Conservation (phyloP, 2,329 filamentous ascomycete genomes). For the Penicillium hesseltinei region DNA sequence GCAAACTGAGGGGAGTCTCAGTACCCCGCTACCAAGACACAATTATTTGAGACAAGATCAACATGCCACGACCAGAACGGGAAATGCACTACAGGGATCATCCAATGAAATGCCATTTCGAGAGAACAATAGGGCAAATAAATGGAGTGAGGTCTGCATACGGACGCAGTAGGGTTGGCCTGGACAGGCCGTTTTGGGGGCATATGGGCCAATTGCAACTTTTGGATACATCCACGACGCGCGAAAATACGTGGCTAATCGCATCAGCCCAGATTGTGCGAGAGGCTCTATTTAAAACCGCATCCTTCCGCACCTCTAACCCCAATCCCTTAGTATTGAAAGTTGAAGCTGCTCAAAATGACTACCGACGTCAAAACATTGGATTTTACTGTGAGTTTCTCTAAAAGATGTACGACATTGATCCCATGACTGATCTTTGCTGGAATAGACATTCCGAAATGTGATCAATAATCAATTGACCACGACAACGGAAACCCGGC, state of each 20-base stretch:
- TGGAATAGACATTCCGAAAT: slow-evolving; percentile 48
- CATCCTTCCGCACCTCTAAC: no score
- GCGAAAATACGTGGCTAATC: neutral
- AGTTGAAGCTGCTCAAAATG: neutral
- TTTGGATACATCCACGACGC: neutral
- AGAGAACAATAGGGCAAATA: neutral
- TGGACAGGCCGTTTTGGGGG: no score
- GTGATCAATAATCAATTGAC: slow-evolving; percentile 52
- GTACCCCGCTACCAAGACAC: neutral
- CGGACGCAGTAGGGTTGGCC: neutral
- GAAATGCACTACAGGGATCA: neutral
- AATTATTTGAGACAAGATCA: neutral
- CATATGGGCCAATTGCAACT: neutral
- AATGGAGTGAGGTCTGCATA: neutral
- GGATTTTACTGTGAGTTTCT: slow-evolving; percentile 10
- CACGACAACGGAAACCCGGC: slow-evolving; percentile 46
- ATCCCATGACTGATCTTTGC: neutral
- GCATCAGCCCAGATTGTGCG: neutral
- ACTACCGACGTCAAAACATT: neutral
- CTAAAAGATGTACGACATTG: no score
- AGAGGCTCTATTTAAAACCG: neutral
- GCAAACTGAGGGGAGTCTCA: neutral
- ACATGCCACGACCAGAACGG: neutral
- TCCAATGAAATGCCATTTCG: neutral
- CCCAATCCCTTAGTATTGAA: neutral